These are phyloP conservation scores for Lentinus tigrinus DNA, from an alignment of 768 basidiomycete species.

Conservation along the genomic window DNA sequence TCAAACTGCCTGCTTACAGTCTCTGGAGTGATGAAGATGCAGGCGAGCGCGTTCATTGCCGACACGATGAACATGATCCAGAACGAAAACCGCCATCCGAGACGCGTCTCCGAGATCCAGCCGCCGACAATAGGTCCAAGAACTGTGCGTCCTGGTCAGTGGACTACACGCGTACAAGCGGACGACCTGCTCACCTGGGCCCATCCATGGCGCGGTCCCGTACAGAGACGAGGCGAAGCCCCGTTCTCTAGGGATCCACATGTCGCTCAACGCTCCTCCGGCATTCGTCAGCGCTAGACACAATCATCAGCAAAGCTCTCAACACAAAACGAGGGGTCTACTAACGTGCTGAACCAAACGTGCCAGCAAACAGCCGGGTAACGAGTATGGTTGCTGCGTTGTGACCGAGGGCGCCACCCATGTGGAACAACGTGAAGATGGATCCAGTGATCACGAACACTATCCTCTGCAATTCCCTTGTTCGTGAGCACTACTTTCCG, in stretches of 20 bases:
- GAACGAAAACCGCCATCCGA: constrained; percentile 64
- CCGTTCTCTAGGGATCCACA: constrained; percentile 59
- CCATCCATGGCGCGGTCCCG: constrained; percentile 56
- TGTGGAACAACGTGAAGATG: constrained; percentile 50
- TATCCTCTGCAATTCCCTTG: constrained; percentile 36
- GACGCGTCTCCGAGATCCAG: constrained; percentile 47
- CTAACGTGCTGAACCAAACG: constrained; percentile 56
- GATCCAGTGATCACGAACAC: constrained; percentile 55
- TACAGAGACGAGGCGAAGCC: constrained; percentile 60
- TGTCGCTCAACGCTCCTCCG: constrained; percentile 55
- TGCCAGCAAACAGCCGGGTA: constrained; percentile 56
- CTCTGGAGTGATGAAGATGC: constrained; percentile 53
- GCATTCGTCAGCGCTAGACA: constrained; percentile 56
- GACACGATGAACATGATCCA: constrained; percentile 64
- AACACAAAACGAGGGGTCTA: constrained; percentile 1
- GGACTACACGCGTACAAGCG: no score
- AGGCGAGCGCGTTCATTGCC: constrained; percentile 41
- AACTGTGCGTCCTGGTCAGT: constrained; percentile 31
- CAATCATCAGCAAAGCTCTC: no score
- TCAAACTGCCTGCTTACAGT: constrained; percentile 46
- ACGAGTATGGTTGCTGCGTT: constrained; percentile 48
- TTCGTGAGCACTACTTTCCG: neutral
- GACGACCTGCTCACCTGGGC: constrained; percentile 41
- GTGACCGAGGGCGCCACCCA: constrained; percentile 52
- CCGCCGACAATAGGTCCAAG: constrained; percentile 70